Base-by-base conservation (phyloP, 352 stramenopile genomes). In the Phytophthora pisi region DNA sequence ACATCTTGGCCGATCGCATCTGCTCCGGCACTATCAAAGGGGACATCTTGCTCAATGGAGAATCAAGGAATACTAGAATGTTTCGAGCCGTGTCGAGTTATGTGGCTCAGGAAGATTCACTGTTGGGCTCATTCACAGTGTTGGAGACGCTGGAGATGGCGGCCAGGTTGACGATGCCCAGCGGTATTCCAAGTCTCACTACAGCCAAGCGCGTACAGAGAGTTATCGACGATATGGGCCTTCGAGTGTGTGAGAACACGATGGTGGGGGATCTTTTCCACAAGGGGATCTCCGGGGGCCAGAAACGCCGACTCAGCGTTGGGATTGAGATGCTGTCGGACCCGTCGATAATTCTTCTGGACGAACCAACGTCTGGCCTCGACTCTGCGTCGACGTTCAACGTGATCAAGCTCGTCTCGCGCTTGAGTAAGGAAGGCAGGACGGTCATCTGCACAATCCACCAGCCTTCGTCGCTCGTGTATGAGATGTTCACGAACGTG, bases 271-370 rank as follows among this genome's bases (percentile, higher is more conserved):
- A 93, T 56, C 72, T 95, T 6, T 96, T 97, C 58, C 76, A 84
- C 60, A 89, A 94, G 64, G 91, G 90, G 0, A 81, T 97, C 47
- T 92, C 82, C 1, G 73, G 92, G 81, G 79, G 92, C 84, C 78
- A 99, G 68, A 86, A 88, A 54, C 97, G 98, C 54, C 81, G 96
- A 4, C 78, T 98, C 31, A 94, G 90, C n/a, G 98, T 99, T 66
- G 97, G 84, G 7, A 77, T 97, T 46, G 93, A 99, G 77, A 77
- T 99, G 56, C 81, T 98, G 1, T 86, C 91, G 0, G 97, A 98
- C 58, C 96, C 96, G 36, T 92, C 95, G 34, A 83, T 99, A 36
- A 63, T 99, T 51, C 88, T 99, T 30, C 74, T 99, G 23, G 95
- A 98, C 61, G 96, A 98, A 65, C 93, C 96, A 0, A 99, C 94